Evolutionary conservation across 2,329 filamentous ascomycete genomes (phyloP).

Genomic region (Pyricularia pennisetigena): DNA sequence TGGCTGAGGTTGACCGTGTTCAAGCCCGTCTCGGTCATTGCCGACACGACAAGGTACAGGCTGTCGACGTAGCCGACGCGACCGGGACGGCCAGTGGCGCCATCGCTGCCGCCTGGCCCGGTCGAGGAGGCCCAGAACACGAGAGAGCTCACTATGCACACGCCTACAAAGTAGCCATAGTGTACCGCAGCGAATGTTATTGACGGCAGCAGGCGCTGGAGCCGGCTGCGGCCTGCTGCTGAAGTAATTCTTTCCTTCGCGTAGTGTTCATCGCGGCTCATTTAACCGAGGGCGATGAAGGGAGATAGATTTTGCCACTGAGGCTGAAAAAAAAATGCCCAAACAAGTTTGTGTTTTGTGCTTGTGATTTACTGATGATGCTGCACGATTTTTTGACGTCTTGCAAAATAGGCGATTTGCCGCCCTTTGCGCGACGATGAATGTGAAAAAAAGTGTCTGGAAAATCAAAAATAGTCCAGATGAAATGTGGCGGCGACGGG

Average conservation of each 20-base stretch:
- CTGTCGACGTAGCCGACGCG: constrained; percentile 52
- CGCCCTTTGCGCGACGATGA: not conserved
- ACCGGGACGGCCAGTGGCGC: not conserved
- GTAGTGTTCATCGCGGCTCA: not conserved
- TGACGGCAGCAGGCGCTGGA: constrained; percentile 21
- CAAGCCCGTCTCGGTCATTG: constrained; percentile 57
- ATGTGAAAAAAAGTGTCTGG: not conserved
- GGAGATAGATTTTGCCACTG: not conserved
- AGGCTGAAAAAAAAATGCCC: not conserved
- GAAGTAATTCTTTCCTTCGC: not conserved
- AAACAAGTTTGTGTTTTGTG: not conserved
- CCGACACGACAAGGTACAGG: constrained; percentile 53
- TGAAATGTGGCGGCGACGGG: not conserved
- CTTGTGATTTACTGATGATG: not conserved
- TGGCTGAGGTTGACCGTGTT: constrained; percentile 53
- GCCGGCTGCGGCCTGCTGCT: not conserved
- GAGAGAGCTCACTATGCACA: constrained; percentile 42
- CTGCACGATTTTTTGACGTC: not conserved
- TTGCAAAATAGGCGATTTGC: not conserved
- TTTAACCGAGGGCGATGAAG: not conserved
- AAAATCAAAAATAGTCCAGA: not conserved
- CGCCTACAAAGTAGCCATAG: constrained; percentile 53
- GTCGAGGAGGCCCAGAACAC: constrained; percentile 53
- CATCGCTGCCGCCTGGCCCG: constrained; percentile 24
- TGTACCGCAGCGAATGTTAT: constrained; percentile 56